These are phyloP conservation scores for Hypomyces rosellus DNA, from an alignment of 2,329 filamentous ascomycete genomes.

Conservation along the genomic window DNA sequence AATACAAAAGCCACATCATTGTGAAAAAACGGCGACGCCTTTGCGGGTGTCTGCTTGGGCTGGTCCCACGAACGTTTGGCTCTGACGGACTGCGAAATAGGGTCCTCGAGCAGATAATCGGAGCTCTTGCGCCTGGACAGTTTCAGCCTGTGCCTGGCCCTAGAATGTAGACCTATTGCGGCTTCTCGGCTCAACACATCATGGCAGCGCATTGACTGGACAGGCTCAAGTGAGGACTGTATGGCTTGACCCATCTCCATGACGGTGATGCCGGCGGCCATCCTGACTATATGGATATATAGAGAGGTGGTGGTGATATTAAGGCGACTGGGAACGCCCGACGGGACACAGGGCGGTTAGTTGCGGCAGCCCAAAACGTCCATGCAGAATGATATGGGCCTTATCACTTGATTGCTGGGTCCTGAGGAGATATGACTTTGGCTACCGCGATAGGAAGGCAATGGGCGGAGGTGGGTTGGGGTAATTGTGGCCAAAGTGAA, in stretches of 20 bases:
- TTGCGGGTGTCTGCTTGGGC: not conserved
- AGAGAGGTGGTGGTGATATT: not conserved
- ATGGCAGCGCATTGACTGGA: constrained; percentile 9
- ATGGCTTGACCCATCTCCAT: constrained; percentile 1
- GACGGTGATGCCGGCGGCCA: not conserved
- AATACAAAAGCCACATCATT: constrained; percentile 3
- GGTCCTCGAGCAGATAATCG: constrained; percentile 8
- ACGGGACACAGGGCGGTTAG: too few species aligned
- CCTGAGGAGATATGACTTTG: too few species aligned
- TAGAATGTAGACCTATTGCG: constrained; percentile 1
- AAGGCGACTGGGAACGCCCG: too few species aligned
- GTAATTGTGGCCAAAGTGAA: too few species aligned
- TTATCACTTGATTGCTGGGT: too few species aligned
- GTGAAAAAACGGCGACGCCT: not conserved
- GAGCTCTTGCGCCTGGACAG: constrained; percentile 9
- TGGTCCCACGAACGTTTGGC: not conserved
- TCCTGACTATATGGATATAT: too few species aligned
- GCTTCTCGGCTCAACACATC: constrained; percentile 2
- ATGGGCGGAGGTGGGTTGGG: too few species aligned
- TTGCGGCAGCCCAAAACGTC: too few species aligned
- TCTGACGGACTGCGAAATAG: constrained; percentile 2
- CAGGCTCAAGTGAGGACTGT: constrained; percentile 7
- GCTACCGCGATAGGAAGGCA: too few species aligned
- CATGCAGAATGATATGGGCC: too few species aligned
- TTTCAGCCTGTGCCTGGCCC: not conserved